Conservation (phyloP, 176 grass and related monocot genomes). For the Carex pumila region DNA sequence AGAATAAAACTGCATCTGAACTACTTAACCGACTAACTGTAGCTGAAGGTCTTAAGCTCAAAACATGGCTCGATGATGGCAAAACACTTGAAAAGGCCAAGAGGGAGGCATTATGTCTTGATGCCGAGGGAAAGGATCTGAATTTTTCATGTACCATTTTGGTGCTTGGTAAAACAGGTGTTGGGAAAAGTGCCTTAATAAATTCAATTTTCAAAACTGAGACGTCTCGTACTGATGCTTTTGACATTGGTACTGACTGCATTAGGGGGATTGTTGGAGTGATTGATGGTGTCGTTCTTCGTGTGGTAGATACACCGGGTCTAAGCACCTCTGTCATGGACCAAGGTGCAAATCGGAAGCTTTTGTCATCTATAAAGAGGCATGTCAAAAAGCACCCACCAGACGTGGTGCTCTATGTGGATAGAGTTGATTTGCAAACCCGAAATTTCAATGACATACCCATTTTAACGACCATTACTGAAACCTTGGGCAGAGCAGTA, state of each 20-base stretch:
- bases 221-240: slow-evolving; percentile 59
- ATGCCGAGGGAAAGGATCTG: slow-evolving; percentile 49
- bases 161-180: slow-evolving; percentile 78
- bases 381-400: slow-evolving; percentile 62
- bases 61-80: slow-evolving; percentile 38
- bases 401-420: slow-evolving; percentile 80
- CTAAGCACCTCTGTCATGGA: slow-evolving; percentile 51
- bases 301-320: slow-evolving; percentile 78
- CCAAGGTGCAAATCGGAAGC: slow-evolving; percentile 55
- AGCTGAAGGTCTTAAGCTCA: slow-evolving; percentile 51
- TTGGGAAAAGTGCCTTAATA: slow-evolving; percentile 90
- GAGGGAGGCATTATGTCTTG: slow-evolving; percentile 63
- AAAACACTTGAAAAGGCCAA: slow-evolving; percentile 56
- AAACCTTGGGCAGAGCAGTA: slow-evolving; percentile 50
- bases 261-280: slow-evolving; percentile 55
- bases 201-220: slow-evolving; percentile 85
- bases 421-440: slow-evolving; percentile 61
- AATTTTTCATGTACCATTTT: slow-evolving; percentile 82
- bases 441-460: slow-evolving; percentile 50
- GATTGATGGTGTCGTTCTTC: slow-evolving; percentile 68
- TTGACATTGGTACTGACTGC: slow-evolving; percentile 42
- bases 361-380: slow-evolving; percentile 72
- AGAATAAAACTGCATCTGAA: slow-evolving; percentile 44
- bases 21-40: slow-evolving; percentile 57
- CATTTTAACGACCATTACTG: slow-evolving; percentile 56